Base-by-base conservation (phyloP, 2,329 filamentous ascomycete species). In the Fusarium xylarioides region DNA sequence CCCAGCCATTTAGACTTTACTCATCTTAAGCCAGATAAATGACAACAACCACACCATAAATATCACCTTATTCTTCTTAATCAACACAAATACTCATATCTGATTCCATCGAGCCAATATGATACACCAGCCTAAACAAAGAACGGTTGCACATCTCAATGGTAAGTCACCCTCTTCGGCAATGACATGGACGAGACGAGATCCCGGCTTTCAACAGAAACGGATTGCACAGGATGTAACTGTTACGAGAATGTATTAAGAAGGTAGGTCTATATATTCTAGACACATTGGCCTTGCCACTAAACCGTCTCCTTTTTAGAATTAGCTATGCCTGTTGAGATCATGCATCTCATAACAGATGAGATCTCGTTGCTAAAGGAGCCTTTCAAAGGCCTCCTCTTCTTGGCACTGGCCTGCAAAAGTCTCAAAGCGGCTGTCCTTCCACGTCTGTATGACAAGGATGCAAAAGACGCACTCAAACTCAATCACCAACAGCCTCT, bases 261-360 rank as follows among this genome's bases (percentile, higher is more conserved):
- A 35, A 35, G 23, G 40, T 58, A 58, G 35, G 42, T 35, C 19
- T 28, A 12, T 14, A 12, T 18, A 18, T 18, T 18, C 15, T 57
- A 35, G 11, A 35, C 34, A 8, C 21, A 37, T 37, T 26, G 23
- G 15, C n/a, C 26, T 11, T 37, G 15, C 23, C n/a, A 14, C 9
- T 58, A n/a, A 28, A 23, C 15, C 14, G 30, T 47, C 19, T 40
- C 18, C 18, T 30, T n/a, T 16, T 26, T 43, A 66, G 23, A 28
- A 47, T 28, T 35, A 74, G 68, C 30, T 15, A 44, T 74, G 12
- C 72, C 72, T 15, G 30, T 50, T 30, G 72, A 74, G 44, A 55
- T 70, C 21, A 53, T 73, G 32, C 37, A 34, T 23, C 43, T 67
- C 32, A 67, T 73, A 49, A 37, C 72, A 18, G 52, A 62, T 21